Conservation (phyloP, 192 early-diverging fungal species). For the Coemansia sp. region DNA sequence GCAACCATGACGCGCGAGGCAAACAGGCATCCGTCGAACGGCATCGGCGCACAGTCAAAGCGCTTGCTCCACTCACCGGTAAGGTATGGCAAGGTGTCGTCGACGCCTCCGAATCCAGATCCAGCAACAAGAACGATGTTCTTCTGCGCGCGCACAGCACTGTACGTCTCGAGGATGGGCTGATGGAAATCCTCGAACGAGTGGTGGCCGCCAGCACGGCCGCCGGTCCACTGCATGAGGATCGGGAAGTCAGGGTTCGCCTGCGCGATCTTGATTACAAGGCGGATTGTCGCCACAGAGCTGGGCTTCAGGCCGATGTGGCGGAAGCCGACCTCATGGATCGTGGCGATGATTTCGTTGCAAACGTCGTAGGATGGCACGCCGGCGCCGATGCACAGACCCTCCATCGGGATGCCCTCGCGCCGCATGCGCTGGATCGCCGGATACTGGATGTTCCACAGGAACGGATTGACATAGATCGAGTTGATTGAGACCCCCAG, state of each 20-base stretch:
- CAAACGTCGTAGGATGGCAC: slow-evolving; percentile 86
- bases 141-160: slow-evolving; percentile 74
- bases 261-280: slow-evolving; percentile 84
- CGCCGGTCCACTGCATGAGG: slow-evolving; percentile 95
- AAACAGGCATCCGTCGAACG: slow-evolving; percentile 89
- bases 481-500: slow-evolving; percentile 87
- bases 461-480: slow-evolving; percentile 84
- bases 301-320: slow-evolving; percentile 93
- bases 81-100: slow-evolving; percentile 87
- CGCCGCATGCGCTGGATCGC: slow-evolving; percentile 76
- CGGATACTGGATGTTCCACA: slow-evolving; percentile 88
- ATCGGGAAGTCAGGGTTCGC: slow-evolving; percentile 86
- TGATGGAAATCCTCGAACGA: slow-evolving; percentile 94
- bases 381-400: slow-evolving; percentile 87
- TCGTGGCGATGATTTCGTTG: slow-evolving; percentile 78
- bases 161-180: slow-evolving; percentile 73
- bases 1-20: slow-evolving; percentile 95
- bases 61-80: slow-evolving; percentile 88
- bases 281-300: slow-evolving; percentile 79
- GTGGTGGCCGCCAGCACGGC: slow-evolving; percentile 95
- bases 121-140: slow-evolving; percentile 91
- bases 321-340: slow-evolving; percentile 78
- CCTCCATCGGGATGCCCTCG: slow-evolving; percentile 92
- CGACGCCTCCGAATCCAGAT: slow-evolving; percentile 86
- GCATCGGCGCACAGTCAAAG: slow-evolving; percentile 89